These are phyloP conservation scores for Gastrodia elata DNA, from an alignment of 106 monocot species.

Conservation along the genomic window DNA sequence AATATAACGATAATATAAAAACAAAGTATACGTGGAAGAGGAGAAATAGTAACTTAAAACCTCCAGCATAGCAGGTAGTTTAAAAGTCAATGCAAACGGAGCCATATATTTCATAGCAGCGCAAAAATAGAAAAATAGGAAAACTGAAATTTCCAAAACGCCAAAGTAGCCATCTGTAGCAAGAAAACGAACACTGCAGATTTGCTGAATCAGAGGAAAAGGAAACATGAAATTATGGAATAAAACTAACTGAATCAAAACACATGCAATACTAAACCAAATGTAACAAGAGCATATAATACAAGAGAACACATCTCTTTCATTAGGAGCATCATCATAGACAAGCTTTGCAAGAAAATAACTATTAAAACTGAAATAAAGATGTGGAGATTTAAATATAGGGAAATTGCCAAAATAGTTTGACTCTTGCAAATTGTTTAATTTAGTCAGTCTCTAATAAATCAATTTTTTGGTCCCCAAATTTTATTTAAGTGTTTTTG, in stretches of 20 bases:
- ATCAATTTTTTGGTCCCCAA: no score
- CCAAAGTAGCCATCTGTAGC: neutral
- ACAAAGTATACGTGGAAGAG: neutral
- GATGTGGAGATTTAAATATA: no score
- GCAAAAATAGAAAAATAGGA: neutral
- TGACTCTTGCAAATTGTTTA: no score
- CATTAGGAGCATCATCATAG: neutral
- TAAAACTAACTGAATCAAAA: neutral
- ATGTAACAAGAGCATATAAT: neutral
- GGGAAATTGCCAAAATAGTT: no score
- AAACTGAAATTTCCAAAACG: neutral
- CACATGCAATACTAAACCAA: neutral
- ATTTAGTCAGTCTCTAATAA: no score
- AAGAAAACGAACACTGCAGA: neutral
- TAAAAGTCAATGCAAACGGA: neutral
- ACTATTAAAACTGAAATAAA: neutral
- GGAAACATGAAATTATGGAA: neutral
- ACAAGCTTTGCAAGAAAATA: neutral
- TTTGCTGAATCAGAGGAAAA: slow-evolving; percentile 1
- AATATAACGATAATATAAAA: neutral
- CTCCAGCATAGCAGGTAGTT: neutral
- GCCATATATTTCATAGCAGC: neutral
- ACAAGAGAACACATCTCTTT: neutral
- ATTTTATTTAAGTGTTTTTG: no score
- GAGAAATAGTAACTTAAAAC: neutral